Evolutionary conservation across 441 rosid species (phyloP), one percentile per base, ranked within the genome.

Genomic region (Populus hybrid): DNA sequence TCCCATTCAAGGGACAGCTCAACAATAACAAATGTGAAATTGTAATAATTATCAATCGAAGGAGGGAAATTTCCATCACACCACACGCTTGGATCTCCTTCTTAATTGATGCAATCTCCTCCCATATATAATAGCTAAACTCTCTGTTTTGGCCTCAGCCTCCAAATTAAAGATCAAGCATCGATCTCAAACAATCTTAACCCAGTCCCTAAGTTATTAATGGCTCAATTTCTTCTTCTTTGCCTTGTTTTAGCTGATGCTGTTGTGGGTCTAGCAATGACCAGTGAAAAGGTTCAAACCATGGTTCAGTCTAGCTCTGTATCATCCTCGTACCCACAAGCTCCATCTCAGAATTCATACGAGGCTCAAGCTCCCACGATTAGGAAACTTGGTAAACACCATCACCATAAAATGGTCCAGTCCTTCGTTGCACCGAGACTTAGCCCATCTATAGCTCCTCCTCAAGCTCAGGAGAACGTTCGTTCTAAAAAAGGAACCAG

Each of bases 351-450:
- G 1, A 72, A 79, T 65, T 30, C 28, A 50, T 7, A 71, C 71
- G 66, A 26, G 71, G 76, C 85, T 38, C 84, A 80, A 71, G 71
- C 86, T 2, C 84, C 86, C 3, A 64, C 34, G 10, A 69, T 73
- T 19, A 84, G 95, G 77, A 91, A 91, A 80, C 67, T 90, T 11
- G 94, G 92, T 18, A 75, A 74, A 64, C 86, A 85, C 71, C 80
- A 72, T 24, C 19, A 10, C 5, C 53, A 30, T 14, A 32, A 38
- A 63, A 64, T 21, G 26, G 46, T 12, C 5, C 70, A 63, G 57
- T 50, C 69, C 67, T 14, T 59, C 7, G 72, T 61, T 66, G 77
- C 77, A 10, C 83, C 83, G 8, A 73, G 67, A 64, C 34, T 32
- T 32, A 78, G 86, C 81, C 89, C 89, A 23, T 76, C 79, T 16